Base-by-base conservation (phyloP, 495 filamentous ascomycete genomes). In the Friedmanniomyces endolithicus region DNA sequence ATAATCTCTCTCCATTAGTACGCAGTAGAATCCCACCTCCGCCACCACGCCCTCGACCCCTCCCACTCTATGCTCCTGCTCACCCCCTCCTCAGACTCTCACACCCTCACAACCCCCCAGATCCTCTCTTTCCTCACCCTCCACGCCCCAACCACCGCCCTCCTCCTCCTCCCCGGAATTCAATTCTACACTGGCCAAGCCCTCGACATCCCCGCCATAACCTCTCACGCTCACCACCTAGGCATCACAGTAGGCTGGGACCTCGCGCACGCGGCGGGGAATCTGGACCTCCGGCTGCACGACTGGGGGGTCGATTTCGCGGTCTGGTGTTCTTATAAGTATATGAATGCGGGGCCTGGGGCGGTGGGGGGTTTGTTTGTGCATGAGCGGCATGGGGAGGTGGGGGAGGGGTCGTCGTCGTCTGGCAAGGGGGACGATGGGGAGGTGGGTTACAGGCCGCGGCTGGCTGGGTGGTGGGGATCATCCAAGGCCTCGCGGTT, bases 311-410 rank as follows among this genome's bases (percentile, higher is more conserved):
- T 96, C 25, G 92, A 98, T 68, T 94, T 94, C 54, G 89, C 92
- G 2, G 86, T 76, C n/a, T 98, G 92, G 92, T 98, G 92, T 68
- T 86, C 77, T 48, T 98, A 98, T 74, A 98, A 98, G 70, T 98
- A 98, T 66, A 76, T 98, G 55, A 96, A 95, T 65, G 78, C 80
- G 49, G 94, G 94, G 0, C 90, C 92, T 0, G 92, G 92, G 29
- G 79, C 80, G 25, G 94, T 94, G 63, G 90, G 79, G 19, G 88
- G 86, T 6, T 66, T 89, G 20, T 98, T 96, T 61, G 87, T 98
- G 20, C 88, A 98, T 66, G 78, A 84, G 44, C 76, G 74, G 46
- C 81, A 95, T 65, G 58, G 51, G 3, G 9, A 24, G 56, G 66
- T 57, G 17, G 31, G 44, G 12, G 20, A 43, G 22, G 1, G 2